Evolutionary conservation across 495 filamentous ascomycete genomes (phyloP).

Genomic region (Penicillium pulvis): DNA sequence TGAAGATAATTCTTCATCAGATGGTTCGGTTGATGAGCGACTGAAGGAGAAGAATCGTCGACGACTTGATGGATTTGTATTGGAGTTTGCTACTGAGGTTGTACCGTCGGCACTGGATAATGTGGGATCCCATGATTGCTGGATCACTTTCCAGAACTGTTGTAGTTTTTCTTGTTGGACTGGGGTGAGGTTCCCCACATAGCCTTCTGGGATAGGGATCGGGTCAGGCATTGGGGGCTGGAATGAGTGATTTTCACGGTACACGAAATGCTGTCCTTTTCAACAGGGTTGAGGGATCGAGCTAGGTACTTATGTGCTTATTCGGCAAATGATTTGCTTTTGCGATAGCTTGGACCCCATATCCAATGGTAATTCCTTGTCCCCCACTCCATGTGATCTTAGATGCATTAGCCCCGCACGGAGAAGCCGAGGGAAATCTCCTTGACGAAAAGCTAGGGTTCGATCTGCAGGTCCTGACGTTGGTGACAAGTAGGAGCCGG

Average conservation of each 20-base stretch:
- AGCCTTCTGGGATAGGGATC: conserved; percentile 11
- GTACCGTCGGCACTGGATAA: conserved; percentile 9
- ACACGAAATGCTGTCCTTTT: background rate
- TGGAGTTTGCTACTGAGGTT: conserved; percentile 8
- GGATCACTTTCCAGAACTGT: conserved; percentile 21
- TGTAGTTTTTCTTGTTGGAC: conserved; percentile 18
- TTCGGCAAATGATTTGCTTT: conserved; percentile 1
- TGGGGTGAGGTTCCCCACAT: conserved; percentile 19
- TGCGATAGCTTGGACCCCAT: background rate
- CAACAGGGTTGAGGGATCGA: background rate
- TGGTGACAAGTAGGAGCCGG: background rate
- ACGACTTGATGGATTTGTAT: conserved; percentile 3
- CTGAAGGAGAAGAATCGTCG: conserved; percentile 24
- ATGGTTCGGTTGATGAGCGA: conserved; percentile 16
- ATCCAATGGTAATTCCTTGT: background rate
- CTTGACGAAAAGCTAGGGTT: background rate
- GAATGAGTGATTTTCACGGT: background rate
- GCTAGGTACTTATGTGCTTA: conserved; percentile 2
- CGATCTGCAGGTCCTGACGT: background rate
- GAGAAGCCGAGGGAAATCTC: conserved; percentile 4
- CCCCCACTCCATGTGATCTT: background rate
- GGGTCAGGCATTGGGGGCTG: conserved; percentile 1
- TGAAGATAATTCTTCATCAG: conserved; percentile 13
- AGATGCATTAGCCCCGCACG: conserved; percentile 9
- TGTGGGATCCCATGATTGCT: conserved; percentile 23